Percentiles rank a stretch among this genome's conserved stretches.
Conservation (phyloP, 75 land plant genomes). For the Larix kaempferi region DNA sequence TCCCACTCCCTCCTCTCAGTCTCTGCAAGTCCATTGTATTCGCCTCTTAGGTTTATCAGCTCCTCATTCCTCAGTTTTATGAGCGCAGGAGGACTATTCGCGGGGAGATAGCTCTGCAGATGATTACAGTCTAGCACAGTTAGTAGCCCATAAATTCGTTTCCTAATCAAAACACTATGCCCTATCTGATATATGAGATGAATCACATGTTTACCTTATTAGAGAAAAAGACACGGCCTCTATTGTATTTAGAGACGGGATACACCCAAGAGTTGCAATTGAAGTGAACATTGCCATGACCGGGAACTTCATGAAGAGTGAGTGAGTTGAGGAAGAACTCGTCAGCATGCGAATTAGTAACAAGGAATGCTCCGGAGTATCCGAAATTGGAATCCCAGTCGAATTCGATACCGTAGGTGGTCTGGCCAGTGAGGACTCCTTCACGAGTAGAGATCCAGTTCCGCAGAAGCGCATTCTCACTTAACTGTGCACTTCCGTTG, state of each 20-base stretch:
- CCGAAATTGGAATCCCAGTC: constrained; percentile 14
- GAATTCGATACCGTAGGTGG: constrained; percentile 10
- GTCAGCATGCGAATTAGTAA: constrained; percentile 4
- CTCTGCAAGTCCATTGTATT: constrained; percentile 29
- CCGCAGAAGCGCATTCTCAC: background rate
- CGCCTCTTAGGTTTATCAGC: constrained; percentile 32
- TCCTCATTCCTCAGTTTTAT: constrained; percentile 28
- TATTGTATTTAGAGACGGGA: constrained; percentile 14
- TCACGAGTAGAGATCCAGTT: background rate
- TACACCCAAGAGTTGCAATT: constrained; percentile 22
- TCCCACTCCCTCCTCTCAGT: constrained; percentile 30
- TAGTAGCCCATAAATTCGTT: background rate
- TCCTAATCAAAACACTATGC: background rate
- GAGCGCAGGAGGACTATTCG: constrained; percentile 30
- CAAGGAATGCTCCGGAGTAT: constrained; percentile 12
- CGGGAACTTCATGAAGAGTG: constrained; percentile 8
- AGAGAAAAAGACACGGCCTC: constrained; percentile 21
- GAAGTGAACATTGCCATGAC: constrained; percentile 8
- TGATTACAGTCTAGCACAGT: background rate
- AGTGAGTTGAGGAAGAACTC: constrained; percentile 21
- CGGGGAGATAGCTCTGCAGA: constrained; percentile 44
- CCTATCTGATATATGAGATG: background rate
- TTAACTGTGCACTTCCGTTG: background rate
- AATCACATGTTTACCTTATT: constrained; percentile 16
- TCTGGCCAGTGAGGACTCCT: background rate